These are phyloP conservation scores for Kalaharituber pfeilii DNA, from an alignment of 2,329 filamentous ascomycete genomes.

Conservation along the genomic window DNA sequence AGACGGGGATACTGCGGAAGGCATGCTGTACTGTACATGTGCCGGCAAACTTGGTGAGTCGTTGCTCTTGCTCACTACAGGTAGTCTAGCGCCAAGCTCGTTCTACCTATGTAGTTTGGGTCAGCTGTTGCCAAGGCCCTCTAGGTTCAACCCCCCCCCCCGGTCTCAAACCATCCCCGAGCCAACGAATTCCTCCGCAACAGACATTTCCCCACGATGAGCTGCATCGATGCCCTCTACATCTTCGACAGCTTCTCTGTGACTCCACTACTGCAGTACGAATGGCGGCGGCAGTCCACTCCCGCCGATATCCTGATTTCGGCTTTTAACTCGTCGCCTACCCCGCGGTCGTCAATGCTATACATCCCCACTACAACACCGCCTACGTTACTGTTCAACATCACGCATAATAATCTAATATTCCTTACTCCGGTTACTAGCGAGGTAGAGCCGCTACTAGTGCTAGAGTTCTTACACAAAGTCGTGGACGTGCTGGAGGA, in stretches of 20 bases:
- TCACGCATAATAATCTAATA: constrained; percentile 71
- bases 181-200: neutral
- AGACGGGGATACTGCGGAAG: constrained; percentile 19
- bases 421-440: constrained; percentile 70
- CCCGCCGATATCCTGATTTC: constrained; percentile 58
- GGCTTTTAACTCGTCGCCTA: constrained; percentile 67
- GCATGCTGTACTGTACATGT: neutral
- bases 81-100: neutral
- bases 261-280: constrained; percentile 50
- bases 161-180: constrained; percentile 1
- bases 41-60: neutral
- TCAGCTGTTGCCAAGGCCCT: constrained; percentile 3
- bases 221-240: constrained; percentile 85
- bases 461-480: constrained; percentile 87
- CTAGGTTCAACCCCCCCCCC: constrained; percentile 6
- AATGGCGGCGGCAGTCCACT: constrained; percentile 56
- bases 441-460: constrained; percentile 75
- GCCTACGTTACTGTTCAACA: constrained; percentile 72
- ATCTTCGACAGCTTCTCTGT: constrained; percentile 64
- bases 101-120: no score
- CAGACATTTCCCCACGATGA: constrained; percentile 43
- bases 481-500: constrained; percentile 86
- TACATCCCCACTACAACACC: constrained; percentile 70
- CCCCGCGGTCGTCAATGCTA: constrained; percentile 68
- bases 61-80: constrained; percentile 2